Evolutionary conservation across 2,329 filamentous ascomycete species (phyloP), one percentile per base, ranked within the genome.

Genomic region (Berkeleyomyces basicola): DNA sequence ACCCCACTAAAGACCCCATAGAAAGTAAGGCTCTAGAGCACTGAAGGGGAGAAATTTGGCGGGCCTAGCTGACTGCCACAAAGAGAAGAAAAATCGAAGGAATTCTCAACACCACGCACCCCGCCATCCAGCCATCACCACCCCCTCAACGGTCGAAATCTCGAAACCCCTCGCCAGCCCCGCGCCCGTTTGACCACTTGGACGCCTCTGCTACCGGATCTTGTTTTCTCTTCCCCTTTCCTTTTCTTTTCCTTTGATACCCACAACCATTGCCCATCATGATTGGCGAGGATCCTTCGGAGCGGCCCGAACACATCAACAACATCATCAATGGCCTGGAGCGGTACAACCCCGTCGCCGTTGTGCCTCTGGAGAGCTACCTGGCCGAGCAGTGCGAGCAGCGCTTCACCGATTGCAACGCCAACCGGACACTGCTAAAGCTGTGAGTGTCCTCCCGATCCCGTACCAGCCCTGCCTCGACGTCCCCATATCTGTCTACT

Each of bases 291-390:
- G 88, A 91, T 76, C 88, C 89, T 79, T 85, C 89, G 70, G 89
- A 96, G 76, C 82, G 93, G 74, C 92, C 93, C 70, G 88, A 93
- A 69, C 85, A 93, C 74, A 95, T 99, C 76, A 87, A 90, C 73
- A 81, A 78, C 75, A 96, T 99, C 72, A 90, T 99, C 72, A 96
- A 92, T 77, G 92, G 93, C 69, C 88, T 99, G 67, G 93, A 99
- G 77, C 84, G 93, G 72, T 99, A 99, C 80, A 99, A 99, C 76
- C 93, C 93, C 49, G 93, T 99, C 79, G 96, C 93, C 60, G 95
- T 95, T 59, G 83, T 83, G 66, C 82, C 88, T 68, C 93, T 99
- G 75, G 92, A 99, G 81, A 87, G 89, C 74, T 99, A 99, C 76
- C 86, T 99, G 67, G 82, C 82, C 72, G 85, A 90, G 75, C 93